phyloP scores from a whole-genome alignment of 208 protist species.

The Crithidia expoeki region DNA sequence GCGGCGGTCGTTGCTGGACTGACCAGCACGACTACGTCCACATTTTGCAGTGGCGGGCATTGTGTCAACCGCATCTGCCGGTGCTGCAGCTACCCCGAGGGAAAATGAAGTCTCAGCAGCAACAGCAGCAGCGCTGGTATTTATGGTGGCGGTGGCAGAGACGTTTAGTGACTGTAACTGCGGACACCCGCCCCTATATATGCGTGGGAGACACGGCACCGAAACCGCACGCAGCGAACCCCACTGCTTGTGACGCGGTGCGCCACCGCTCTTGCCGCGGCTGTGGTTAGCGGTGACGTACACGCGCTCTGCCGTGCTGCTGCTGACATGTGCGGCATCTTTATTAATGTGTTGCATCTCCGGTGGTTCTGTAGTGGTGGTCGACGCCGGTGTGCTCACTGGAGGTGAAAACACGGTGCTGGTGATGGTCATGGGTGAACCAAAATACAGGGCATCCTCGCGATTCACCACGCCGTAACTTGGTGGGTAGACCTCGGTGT shows the following conservation, averaged over 20 bases:
- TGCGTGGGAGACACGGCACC: slow-evolving; percentile 40
- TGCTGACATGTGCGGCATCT: neutral
- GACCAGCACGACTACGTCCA: neutral
- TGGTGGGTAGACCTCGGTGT: neutral
- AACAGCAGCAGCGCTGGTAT: neutral
- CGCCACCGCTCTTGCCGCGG: neutral
- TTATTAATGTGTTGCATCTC: neutral
- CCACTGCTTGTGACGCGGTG: neutral
- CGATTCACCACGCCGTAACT: slow-evolving; percentile 12
- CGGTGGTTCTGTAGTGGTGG: neutral
- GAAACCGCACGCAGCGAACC: slow-evolving; percentile 48
- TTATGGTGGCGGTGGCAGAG: neutral
- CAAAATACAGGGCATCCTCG: slow-evolving; percentile 23
- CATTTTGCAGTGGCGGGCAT: neutral
- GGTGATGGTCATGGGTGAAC: slow-evolving; percentile 19
- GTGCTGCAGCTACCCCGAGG: too few relatives aligned
- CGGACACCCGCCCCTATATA: slow-evolving; percentile 31
- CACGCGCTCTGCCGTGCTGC: neutral
- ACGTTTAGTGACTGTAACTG: slow-evolving; percentile 2
- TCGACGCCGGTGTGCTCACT: neutral
- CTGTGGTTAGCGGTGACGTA: neutral
- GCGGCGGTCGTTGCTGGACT: neutral
- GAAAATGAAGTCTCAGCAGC: too few relatives aligned
- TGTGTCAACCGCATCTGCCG: neutral
- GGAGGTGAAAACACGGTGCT: slow-evolving; percentile 2